Evolutionary conservation across 2,329 filamentous ascomycete species (phyloP).

Genomic region (Aspergillus calidoustus): DNA sequence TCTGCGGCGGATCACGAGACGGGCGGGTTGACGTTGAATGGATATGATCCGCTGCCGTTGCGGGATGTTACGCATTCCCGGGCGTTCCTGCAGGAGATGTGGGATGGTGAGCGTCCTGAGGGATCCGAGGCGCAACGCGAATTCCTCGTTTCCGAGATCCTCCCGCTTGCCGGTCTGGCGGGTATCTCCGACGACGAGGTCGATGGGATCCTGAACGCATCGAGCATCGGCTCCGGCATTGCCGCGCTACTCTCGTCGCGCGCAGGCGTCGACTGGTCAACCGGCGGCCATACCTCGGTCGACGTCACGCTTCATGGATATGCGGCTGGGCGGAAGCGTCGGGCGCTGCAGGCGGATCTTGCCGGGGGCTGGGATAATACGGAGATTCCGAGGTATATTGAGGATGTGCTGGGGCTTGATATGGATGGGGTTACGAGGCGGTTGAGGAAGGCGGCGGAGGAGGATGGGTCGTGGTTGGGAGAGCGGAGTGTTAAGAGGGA

Average conservation of each 20-base stretch:
- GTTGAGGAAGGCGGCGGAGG: background rate
- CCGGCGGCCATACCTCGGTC: constrained; percentile 2
- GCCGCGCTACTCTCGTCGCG: background rate
- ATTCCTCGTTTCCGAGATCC: constrained; percentile 3
- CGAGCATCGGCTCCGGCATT: background rate
- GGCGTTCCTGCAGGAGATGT: background rate
- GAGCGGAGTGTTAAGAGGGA: background rate
- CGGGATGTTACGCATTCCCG: background rate
- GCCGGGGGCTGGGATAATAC: constrained; percentile 9
- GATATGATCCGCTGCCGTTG: constrained; percentile 7
- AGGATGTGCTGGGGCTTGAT: constrained; percentile 1
- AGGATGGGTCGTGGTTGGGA: constrained; percentile 1
- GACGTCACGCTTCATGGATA: constrained; percentile 13
- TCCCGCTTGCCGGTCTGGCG: background rate
- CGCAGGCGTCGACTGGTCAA: constrained; percentile 10
- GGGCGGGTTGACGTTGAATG: constrained; percentile 7
- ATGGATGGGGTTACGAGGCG: constrained; percentile 3
- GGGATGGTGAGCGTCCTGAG: background rate
- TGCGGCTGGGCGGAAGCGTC: background rate
- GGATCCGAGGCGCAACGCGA: background rate
- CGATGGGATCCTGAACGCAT: background rate
- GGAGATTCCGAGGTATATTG: constrained; percentile 9
- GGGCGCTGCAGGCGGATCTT: constrained; percentile 2
- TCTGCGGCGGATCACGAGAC: constrained; percentile 11
- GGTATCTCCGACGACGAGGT: constrained; percentile 1